phyloP scores from a whole-genome alignment of 2,329 filamentous ascomycete genomes.

The Diatrype stigma region DNA sequence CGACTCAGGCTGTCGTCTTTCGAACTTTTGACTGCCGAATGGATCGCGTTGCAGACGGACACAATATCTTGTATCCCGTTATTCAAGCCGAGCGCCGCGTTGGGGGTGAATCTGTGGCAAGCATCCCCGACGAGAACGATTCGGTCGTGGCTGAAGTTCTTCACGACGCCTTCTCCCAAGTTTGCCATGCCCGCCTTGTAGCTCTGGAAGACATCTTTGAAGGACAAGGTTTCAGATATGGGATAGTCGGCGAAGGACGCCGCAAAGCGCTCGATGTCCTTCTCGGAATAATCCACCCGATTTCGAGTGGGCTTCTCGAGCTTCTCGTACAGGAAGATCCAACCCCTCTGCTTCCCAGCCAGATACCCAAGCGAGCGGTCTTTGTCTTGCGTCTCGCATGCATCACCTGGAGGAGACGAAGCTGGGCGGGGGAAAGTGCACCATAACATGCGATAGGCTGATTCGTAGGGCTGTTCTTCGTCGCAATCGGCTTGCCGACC shows the following conservation, averaged over 20 bases:
- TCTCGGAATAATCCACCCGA: not conserved
- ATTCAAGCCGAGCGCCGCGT: not conserved
- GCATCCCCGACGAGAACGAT: not conserved
- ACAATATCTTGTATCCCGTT: constrained; percentile 4
- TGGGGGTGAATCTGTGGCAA: not conserved
- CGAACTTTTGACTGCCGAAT: too few species aligned
- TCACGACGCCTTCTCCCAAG: not conserved
- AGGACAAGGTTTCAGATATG: not conserved
- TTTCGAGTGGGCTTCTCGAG: not conserved
- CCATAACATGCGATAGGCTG: not conserved
- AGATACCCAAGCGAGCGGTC: not conserved
- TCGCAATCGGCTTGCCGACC: not conserved
- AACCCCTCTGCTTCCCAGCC: not conserved
- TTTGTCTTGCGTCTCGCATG: not conserved
- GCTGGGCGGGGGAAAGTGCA: not conserved
- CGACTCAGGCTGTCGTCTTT: too few species aligned
- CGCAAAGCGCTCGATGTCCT: not conserved
- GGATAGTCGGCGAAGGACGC: not conserved
- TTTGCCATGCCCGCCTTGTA: not conserved
- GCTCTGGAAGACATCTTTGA: not conserved
- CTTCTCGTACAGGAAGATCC: not conserved
- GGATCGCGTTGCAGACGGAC: not conserved
- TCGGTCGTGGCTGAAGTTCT: not conserved
- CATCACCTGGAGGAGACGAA: not conserved
- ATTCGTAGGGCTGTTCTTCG: not conserved